Evolutionary conservation across 1,284 basidiomycete species (phyloP).

Genomic region (Cerrena zonata): DNA sequence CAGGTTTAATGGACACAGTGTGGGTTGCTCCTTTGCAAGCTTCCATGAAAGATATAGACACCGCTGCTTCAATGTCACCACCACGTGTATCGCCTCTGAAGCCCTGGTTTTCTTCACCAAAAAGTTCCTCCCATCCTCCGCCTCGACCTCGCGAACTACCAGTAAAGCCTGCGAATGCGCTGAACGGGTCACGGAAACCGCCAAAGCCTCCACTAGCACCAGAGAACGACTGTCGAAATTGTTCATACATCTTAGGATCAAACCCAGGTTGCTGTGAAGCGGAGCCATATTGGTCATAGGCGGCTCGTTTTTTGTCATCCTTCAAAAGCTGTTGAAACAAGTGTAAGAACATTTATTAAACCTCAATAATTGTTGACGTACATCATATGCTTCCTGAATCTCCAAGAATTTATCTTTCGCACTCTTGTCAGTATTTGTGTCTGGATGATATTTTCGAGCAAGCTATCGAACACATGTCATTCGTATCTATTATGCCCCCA

Average conservation of each 20-base stretch:
- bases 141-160: slow-evolving; percentile 44
- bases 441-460: slow-evolving; percentile 96
- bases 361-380: slow-evolving; percentile 48
- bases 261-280: slow-evolving; percentile 92
- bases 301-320: slow-evolving; percentile 87
- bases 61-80: slow-evolving; percentile 76
- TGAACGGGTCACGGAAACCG: slow-evolving; percentile 65
- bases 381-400: slow-evolving; percentile 96
- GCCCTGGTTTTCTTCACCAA: slow-evolving; percentile 62
- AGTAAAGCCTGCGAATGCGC: slow-evolving; percentile 62
- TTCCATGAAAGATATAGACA: slow-evolving; percentile 85
- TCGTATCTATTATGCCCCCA: neutral
- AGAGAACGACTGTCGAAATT: slow-evolving; percentile 36
- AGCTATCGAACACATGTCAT: slow-evolving; percentile 48
- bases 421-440: slow-evolving; percentile 88
- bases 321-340: slow-evolving; percentile 65
- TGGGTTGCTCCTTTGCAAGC: slow-evolving; percentile 86
- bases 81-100: slow-evolving; percentile 60
- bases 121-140: slow-evolving; percentile 77
- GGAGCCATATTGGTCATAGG: slow-evolving; percentile 94
- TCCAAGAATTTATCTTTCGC: slow-evolving; percentile 94
- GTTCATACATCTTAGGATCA: slow-evolving; percentile 76
- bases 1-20: slow-evolving; percentile 74
- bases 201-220: slow-evolving; percentile 56
- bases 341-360: slow-evolving; percentile 6